Evolutionary conservation across 768 basidiomycete genomes (phyloP), one percentile per base, ranked within the genome.

Genomic region (Boletus sp.): DNA sequence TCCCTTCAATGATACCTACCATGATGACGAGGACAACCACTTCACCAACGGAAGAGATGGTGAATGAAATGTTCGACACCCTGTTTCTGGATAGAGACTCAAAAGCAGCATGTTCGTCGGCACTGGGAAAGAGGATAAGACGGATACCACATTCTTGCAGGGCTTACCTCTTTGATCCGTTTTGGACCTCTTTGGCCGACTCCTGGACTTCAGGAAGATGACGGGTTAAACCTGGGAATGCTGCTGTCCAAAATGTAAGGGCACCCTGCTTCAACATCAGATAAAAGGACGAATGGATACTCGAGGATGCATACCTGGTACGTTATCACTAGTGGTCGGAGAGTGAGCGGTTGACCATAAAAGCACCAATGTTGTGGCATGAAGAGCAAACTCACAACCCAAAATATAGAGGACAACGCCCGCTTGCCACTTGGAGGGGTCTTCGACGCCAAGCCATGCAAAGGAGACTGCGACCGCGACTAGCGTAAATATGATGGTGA

Each of bases 171-270:
- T 84, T 85, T 4, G 60, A 63, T 9, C 79, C 80, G 8, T 64
- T 51, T 39, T 70, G 68, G 2, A 72, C 74, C 45, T 77, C 68
- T 4, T 51, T 53, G 5, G 75, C 70, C 2, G 85, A 87, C 47
- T 75, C 67, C 56, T 79, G 75, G n/a, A 90, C 81, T 60, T 88
- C 83, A 0, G 85, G 83, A 27, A 89, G 77, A 65, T 90, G 80
- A 9, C 82, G 77, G 23, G 85, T 84, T 15, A 91, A 75, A 17
- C 86, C 88, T 1, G 88, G 87, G 65, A 91, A 90, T 13, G 89
- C 88, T 13, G 89, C 89, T 0, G 86, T 87, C 88, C 87, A 91
- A 69, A 90, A 91, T 0, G 88, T 90, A 51, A 90, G 67, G 30
- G 85, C 74, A 51, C 85, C 81, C 82, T 87, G 53, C 0, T 9